Evolutionary conservation across 768 basidiomycete genomes (phyloP).

Genomic region (Trametes punicea): DNA sequence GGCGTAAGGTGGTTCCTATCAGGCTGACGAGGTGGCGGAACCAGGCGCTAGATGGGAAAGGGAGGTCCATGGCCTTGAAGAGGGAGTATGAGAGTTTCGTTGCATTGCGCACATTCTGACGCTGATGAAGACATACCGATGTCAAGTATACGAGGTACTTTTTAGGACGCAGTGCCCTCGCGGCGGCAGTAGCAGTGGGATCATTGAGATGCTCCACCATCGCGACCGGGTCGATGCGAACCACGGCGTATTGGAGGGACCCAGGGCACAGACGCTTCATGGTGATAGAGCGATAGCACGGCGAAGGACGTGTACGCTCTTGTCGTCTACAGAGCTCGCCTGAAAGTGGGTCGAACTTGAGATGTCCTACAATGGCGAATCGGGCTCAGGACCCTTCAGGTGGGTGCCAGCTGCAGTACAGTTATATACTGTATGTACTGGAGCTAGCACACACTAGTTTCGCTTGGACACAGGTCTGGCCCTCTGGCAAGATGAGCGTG

Average conservation of each 20-base stretch:
- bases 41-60: not conserved
- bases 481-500: too few species aligned
- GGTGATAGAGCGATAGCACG: not conserved
- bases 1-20: not conserved
- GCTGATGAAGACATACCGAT: not conserved
- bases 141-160: conserved; percentile 5
- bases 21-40: not conserved
- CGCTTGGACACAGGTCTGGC: too few species aligned
- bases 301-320: too few species aligned
- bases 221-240: conserved; percentile 3
- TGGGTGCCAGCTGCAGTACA: too few species aligned
- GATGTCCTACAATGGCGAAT: too few species aligned
- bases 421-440: too few species aligned
- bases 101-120: too few species aligned
- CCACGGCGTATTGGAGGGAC: not conserved
- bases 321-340: too few species aligned
- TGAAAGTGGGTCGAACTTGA: too few species aligned
- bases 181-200: not conserved
- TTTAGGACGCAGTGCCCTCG: not conserved
- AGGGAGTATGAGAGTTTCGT: not conserved
- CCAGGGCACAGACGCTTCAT: conserved; percentile 1
- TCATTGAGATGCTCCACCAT: conserved; percentile 6
- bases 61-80: not conserved
- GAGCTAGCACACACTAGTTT: too few species aligned
- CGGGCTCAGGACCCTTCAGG: too few species aligned